Evolutionary conservation across 1,284 basidiomycete species (phyloP).

Genomic region (Malassezia cuniculi): DNA sequence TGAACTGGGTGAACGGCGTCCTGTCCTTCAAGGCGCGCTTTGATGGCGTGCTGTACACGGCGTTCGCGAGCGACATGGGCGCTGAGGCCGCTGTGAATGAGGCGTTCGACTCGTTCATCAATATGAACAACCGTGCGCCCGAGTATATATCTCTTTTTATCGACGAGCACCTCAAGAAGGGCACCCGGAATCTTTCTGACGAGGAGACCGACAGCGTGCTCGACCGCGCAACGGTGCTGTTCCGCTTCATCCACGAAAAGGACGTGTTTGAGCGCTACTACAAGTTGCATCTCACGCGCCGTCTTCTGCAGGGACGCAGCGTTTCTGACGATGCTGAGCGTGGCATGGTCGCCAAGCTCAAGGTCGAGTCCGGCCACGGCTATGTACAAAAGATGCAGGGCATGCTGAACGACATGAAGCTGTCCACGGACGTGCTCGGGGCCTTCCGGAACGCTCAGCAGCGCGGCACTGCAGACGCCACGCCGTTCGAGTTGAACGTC

Average conservation of each 20-base stretch:
- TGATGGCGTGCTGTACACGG: conserved; percentile 59
- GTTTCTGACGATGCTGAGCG: conserved; percentile 94
- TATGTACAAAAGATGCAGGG: conserved; percentile 97
- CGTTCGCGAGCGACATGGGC: conserved; percentile 64
- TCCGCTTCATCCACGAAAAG: conserved; percentile 87
- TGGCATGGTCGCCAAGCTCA: conserved; percentile 94
- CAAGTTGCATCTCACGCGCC: conserved; percentile 86
- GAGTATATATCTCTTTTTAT: conserved; percentile 96
- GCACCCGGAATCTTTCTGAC: conserved; percentile 90
- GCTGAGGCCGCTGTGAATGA: conserved; percentile 71
- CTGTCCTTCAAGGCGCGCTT: conserved; percentile 83
- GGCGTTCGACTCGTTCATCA: conserved; percentile 89
- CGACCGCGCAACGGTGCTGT: conserved; percentile 88
- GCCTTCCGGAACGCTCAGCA: conserved; percentile 58
- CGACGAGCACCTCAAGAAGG: conserved; percentile 90
- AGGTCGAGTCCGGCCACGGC: conserved; percentile 88
- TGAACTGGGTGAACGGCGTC: conserved; percentile 90
- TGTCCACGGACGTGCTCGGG: conserved; percentile 70
- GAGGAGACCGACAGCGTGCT: conserved; percentile 74
- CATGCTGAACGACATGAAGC: conserved; percentile 96
- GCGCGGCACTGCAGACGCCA: conserved; percentile 49
- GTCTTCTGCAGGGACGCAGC: conserved; percentile 70
- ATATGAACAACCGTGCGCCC: conserved; percentile 70
- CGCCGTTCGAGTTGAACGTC: conserved; percentile 59
- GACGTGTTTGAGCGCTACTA: conserved; percentile 98